These are phyloP conservation scores for Gillenia trifoliata DNA, from an alignment of 306 rosid genomes.

Conservation along the genomic window DNA sequence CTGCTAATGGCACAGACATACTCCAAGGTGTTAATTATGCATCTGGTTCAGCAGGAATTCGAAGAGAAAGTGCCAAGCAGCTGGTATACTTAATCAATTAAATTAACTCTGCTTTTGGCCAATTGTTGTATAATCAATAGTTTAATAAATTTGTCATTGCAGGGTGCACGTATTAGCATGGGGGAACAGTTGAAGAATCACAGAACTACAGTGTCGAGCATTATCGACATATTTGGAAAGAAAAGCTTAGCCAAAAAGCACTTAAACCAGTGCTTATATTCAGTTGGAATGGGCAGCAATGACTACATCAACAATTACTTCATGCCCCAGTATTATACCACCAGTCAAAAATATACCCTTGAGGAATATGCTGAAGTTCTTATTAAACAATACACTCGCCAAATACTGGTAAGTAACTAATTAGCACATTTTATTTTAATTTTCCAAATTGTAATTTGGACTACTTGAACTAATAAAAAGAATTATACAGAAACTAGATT, in stretches of 20 bases:
- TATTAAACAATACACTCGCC: background rate
- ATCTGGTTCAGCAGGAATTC: slow-evolving; percentile 63
- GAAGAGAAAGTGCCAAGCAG: slow-evolving; percentile 29
- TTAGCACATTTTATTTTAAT: background rate
- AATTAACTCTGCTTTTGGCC: background rate
- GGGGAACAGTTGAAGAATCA: slow-evolving; percentile 40
- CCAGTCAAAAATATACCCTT: background rate
- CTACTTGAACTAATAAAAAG: too few species aligned
- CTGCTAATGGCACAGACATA: slow-evolving; percentile 15
- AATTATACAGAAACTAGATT: too few species aligned
- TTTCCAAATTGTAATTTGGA: too few species aligned
- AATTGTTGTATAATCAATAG: background rate
- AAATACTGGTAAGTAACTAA: background rate
- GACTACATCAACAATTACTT: slow-evolving; percentile 29
- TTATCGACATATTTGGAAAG: slow-evolving; percentile 10
- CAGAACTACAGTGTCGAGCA: slow-evolving; percentile 17
- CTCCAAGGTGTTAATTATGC: slow-evolving; percentile 65
- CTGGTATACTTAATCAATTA: slow-evolving; percentile 3
- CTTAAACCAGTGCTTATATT: slow-evolving; percentile 45
- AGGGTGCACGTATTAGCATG: slow-evolving; percentile 42
- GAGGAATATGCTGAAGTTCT: slow-evolving; percentile 15
- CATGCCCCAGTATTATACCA: slow-evolving; percentile 6
- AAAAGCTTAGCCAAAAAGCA: background rate
- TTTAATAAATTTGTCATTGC: background rate
- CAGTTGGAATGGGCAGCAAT: slow-evolving; percentile 26